Evolutionary conservation across 345 rosid genomes (phyloP).

Genomic region (Sapria himalayana): DNA sequence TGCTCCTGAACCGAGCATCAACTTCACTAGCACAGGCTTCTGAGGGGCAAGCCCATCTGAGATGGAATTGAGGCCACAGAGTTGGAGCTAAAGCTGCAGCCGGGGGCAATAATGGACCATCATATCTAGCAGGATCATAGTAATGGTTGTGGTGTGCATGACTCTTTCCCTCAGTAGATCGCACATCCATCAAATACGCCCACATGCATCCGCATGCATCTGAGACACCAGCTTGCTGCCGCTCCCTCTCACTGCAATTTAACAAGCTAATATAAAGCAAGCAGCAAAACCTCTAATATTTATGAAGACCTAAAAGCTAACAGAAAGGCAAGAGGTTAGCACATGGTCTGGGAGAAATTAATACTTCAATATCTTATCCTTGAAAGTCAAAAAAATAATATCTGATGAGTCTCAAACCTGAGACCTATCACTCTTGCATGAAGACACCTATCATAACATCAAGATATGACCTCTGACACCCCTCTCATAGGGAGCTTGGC

Average conservation of each 20-base stretch:
- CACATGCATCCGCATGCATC: constrained; percentile 80
- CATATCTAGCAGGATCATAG: constrained; percentile 41
- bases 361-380: no score
- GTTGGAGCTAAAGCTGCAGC: constrained; percentile 98
- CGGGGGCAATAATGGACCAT: constrained; percentile 52
- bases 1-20: constrained; percentile 48
- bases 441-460: no score
- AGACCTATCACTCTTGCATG: no score
- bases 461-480: no score
- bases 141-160: constrained; percentile 68
- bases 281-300: no score
- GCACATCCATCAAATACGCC: constrained; percentile 67
- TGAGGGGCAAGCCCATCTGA: constrained; percentile 88
- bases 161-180: constrained; percentile 31
- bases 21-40: constrained; percentile 64
- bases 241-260: constrained; percentile 89
- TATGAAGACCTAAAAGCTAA: no score
- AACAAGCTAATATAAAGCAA: constrained; percentile 3
- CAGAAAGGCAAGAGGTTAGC: no score
- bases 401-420: no score
- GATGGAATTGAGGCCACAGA: constrained; percentile 93
- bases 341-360: no score
- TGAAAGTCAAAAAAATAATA: no score
- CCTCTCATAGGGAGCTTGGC: no score
- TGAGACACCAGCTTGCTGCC: constrained; percentile 38